Base-by-base conservation (phyloP, 129 eudicot species). In the Chrysanthemum makinoi region DNA sequence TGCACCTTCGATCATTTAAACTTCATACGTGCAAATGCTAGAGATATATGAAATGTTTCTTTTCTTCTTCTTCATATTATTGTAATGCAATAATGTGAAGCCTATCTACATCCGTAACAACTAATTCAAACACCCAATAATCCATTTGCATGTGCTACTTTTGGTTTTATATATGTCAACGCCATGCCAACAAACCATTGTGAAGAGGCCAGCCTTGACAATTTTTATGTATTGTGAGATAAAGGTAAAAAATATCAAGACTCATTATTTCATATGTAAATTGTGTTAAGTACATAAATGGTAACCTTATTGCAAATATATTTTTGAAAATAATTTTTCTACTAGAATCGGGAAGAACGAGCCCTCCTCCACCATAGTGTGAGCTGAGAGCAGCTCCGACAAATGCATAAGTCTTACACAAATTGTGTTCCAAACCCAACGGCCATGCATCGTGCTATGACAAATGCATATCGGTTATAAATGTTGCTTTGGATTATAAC, bases 141-240 rank as follows among this genome's bases (percentile, higher is more conserved):
- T 75, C 56, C 70, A 75, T 24, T 55, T 66, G 68, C 79, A 75
- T 66, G 79, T 75, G 73, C 73, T 73, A 30, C 2, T 55, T 55
- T 75, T 75, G 73, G 79, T 55, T 43, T 44, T 75, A 75, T 54
- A 46, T 54, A 75, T 74, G 66, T 74, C 72, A 74, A 74, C 70
- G 72, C 72, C 16, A 54, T 55, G 72, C 64, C 57, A 75, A 55
- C 79, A 46, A 73, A 64, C 72, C 44, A 64, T 18, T 59, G 35
- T 48, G 18, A 53, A 52, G 19, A 62, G 33, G 43, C 72, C 49
- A 73, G 18, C 16, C 49, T 10, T 35, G 53, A 20, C 47, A n/a
- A 9, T 28, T 71, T 18, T 44, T 18, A n/a, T 58, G 46, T 39
- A 39, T 39, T 39, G 46, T 6, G 46, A 39, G 46, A 8, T 6